Evolutionary conservation across 2,329 filamentous ascomycete species (phyloP), one percentile per base, ranked within the genome.

Genomic region (Dothistroma septosporum): DNA sequence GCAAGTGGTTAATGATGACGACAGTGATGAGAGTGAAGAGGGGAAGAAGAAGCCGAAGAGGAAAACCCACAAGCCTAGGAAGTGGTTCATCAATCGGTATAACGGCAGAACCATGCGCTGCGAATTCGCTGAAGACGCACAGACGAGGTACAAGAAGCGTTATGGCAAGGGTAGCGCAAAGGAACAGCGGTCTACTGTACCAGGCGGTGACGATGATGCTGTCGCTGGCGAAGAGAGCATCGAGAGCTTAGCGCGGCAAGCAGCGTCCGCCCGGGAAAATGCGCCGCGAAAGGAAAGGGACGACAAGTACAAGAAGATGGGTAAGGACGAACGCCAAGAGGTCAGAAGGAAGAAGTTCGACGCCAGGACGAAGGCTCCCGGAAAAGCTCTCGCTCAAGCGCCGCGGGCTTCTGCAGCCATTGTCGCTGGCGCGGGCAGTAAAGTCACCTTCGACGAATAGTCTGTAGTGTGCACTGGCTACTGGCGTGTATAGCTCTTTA

Each of bases 71-170:
- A 83, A 83, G 72, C 77, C 76, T 58, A 77, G 77, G 61, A 83
- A 83, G 69, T 90, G 92, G 83, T 95, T 91, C 84, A 87, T 97
- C 66, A 96, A 96, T 77, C 85, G 87, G 69, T 83, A 97, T 59
- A 80, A 89, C 55, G 92, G 92, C 31, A 85, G 94, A 32, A 83
- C 87, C 64, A 81, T 99, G 67, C 90, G 93, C 73, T 87, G 94
- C 74, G 93, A 99, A 75, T 92, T 93, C 70, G 94, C 94, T 21
- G 94, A 99, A 78, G 94, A 97, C 75, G 86, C 92, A 61, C 87
- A 91, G 68, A 85, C 86, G 35, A 82, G 94, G 60, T 99, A 99
- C 77, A 93, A 93, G 80, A 99, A 97, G 82, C 86, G 94, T 1
- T 97, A 89, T 72, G 89, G 91, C 65, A 93, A 92, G 75, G 83